A percentile compares a stretch with the other conserved stretches of the same genome.
These are phyloP conservation scores for Rhizopogon sp. DNA, from an alignment of 768 basidiomycete species.

Conservation along the genomic window DNA sequence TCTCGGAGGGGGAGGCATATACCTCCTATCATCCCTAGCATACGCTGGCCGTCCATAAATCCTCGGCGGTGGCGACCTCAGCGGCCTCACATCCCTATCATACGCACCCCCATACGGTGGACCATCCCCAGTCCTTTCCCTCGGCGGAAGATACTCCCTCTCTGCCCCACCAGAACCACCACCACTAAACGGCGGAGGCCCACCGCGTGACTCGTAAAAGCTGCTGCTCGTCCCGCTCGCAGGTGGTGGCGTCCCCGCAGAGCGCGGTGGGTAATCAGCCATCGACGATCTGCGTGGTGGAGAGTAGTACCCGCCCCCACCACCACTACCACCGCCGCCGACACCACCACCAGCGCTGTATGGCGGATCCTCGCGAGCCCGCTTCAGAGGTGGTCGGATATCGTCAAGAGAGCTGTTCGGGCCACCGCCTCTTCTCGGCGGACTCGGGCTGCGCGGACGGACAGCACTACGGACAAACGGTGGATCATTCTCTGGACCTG, in stretches of 20 bases:
- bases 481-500: constrained; percentile 14
- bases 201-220: constrained; percentile 28
- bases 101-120: constrained; percentile 29
- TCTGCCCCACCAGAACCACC: constrained; percentile 23
- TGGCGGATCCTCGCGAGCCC: constrained; percentile 39
- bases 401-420: constrained; percentile 29
- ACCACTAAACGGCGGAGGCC: constrained; percentile 10
- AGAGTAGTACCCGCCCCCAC: constrained; percentile 26
- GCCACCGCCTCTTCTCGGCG: constrained; percentile 28
- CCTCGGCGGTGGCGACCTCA: constrained; percentile 14
- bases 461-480: constrained; percentile 32
- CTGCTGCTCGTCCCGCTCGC: constrained; percentile 15
- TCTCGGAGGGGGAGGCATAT: constrained; percentile 25
- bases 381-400: constrained; percentile 39
- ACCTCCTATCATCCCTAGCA: constrained; percentile 33
- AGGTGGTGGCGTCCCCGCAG: constrained; percentile 20
- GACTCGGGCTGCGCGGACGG: constrained; percentile 43
- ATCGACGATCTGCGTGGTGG: constrained; percentile 20
- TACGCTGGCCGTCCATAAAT: constrained; percentile 11
- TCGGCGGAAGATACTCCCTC: constrained; percentile 26
- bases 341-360: constrained; percentile 7
- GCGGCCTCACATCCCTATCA: constrained; percentile 28
- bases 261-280: constrained; percentile 19
- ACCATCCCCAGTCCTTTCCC: constrained; percentile 19
- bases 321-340: constrained; percentile 9